Evolutionary conservation across 306 rosid genomes (phyloP), one percentile per base, ranked within the genome.

Genomic region (Castanopsis chinensis): DNA sequence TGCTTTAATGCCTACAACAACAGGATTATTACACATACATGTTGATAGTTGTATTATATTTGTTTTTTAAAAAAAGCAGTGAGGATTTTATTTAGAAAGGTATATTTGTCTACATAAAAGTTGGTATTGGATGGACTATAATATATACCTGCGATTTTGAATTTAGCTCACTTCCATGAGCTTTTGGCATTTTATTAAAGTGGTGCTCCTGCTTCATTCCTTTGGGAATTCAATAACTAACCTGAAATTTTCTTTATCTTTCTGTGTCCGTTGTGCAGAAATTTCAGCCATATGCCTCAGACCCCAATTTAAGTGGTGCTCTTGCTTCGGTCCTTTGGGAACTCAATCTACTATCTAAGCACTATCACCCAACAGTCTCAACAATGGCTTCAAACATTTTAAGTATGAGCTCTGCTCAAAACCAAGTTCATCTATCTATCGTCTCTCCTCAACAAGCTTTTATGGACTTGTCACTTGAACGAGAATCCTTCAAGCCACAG

Each of bases 291-390:
- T 78, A 90, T 78, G 92, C 97, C 35, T 77, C 86, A 32, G 99
- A 95, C 84, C 97, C 99, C 77, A 93, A 88, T 82, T 85, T 96
- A 84, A 96, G 99, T 12, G 98, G 99, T 21, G 99, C 99, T 73
- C 94, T 96, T 82, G 94, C 98, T 41, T 90, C 99, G 0, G 98
- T 96, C 32, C 93, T 96, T 68, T 96, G 98, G 99, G 99, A 96
- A 78, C 90, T 96, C 77, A 82, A 87, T 85, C 93, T 96, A 77
- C 85, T 96, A 71, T 86, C 90, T 49, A 88, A 59, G 83, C 97
- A 96, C 82, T 90, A 91, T 83, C 96, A 93, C 84, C 94, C 97
- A 37, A 75, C 93, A 43, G 81, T 93, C 78, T 88, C 98, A 19
- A 83, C 88, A 45, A 74, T 88, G 86, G 94, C 98, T 21, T 72